phyloP scores from a whole-genome alignment of 306 rosid species.

The Trifolium dubium region DNA sequence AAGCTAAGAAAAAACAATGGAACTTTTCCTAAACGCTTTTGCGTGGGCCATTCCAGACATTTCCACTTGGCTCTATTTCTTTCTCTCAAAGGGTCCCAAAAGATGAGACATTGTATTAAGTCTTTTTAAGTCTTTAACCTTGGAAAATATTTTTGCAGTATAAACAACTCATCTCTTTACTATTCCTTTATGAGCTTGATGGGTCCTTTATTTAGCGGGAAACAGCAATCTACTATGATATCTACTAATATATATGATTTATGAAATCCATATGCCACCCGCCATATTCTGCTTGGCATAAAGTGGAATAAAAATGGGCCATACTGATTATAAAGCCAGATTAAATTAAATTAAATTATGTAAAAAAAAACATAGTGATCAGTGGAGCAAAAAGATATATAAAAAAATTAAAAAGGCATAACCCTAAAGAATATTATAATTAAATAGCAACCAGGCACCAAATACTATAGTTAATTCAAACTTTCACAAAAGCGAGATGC shows the following conservation, averaged over 20 bases:
- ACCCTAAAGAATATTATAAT: not conserved
- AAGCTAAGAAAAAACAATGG: not conserved
- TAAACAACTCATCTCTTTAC: not conserved
- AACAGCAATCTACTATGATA: constrained; percentile 5
- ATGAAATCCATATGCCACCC: constrained; percentile 29
- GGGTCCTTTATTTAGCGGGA: not conserved
- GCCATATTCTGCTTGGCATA: constrained; percentile 44
- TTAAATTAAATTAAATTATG: constrained; percentile 28
- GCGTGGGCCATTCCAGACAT: not conserved
- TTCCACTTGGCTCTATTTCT: constrained; percentile 28
- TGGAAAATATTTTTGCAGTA: not conserved
- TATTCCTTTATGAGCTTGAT: not conserved
- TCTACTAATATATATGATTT: not conserved
- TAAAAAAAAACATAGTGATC: constrained; percentile 5
- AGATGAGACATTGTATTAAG: not conserved
- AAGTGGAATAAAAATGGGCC: constrained; percentile 50
- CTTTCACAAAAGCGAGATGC: constrained; percentile 8
- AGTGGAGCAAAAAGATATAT: constrained; percentile 49
- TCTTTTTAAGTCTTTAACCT: not conserved
- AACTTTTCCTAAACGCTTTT: not conserved
- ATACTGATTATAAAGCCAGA: constrained; percentile 49
- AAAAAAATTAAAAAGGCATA: not conserved
- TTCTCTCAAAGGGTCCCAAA: not conserved
- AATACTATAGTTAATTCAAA: constrained; percentile 24
- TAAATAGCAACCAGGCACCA: constrained; percentile 11